Base-by-base conservation (phyloP, 164 flowering plant genomes). In the Piper betle region DNA sequence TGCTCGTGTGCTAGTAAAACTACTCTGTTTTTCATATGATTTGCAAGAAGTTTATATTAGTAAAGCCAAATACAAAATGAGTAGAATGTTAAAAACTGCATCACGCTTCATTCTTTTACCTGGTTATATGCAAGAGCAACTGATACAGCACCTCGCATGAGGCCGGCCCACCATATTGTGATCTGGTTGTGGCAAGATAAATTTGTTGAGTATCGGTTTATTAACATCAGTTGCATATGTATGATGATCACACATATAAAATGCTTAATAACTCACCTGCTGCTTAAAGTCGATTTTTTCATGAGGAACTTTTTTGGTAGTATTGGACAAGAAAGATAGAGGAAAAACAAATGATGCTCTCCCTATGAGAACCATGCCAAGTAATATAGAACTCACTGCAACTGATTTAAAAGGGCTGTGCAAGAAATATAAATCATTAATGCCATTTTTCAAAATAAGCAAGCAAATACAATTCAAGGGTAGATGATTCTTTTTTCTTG, bases 131-230 rank as follows among this genome's bases (percentile, higher is more conserved):
- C 33, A 25, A 25, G 33, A 25, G 33, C 33, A 25, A 25, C 33
- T 25, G 33, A 25, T 25, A 81, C 84, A 37, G 81, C 85, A 58
- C 84, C 82, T 55, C 82, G 66, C 84, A 81, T 81, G 18, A 81
- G 79, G 64, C 84, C 84, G 61, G 84, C 82, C 84, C 84, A 81
- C 84, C 84, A 81, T 55, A 78, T 74, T 53, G 71, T 76, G 16
- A 78, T 58, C 84, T 81, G 79, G 20, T 50, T 25, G 33, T 25
- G 33, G 33, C 33, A 25, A 25, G 33, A 25, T 25, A 25, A 25
- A 25, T 25, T 25, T 25, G 33, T 25, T 2, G 33, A 25, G 33
- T 25, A 2, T 25, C 33, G 2, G 33, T 25, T 25, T 2, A 25
- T 25, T 2, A 25, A 25, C 33, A 25, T 1, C 33, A 25, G 33